phyloP scores from a whole-genome alignment of 1,284 basidiomycete genomes.

The Microbotryum saponariae region DNA sequence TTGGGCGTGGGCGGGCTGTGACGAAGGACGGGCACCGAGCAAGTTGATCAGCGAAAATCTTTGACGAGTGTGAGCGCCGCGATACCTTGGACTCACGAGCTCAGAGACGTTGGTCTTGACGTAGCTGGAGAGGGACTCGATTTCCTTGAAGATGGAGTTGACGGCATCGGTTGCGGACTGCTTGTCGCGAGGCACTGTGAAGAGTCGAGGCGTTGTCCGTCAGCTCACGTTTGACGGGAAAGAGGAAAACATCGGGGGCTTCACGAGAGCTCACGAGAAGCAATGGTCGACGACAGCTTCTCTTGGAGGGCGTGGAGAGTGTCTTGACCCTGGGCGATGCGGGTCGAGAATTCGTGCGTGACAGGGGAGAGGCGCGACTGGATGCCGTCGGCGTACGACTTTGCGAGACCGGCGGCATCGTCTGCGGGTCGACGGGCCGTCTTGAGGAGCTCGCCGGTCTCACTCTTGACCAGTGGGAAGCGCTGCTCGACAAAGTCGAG shows the following conservation, averaged over 20 bases:
- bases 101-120: slow-evolving; percentile 16
- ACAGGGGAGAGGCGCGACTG: slow-evolving; percentile 18
- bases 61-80: too few species aligned
- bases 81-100: slow-evolving; percentile 10
- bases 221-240: neutral
- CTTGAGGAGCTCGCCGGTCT: slow-evolving; percentile 17
- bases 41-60: neutral
- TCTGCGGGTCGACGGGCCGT: slow-evolving; percentile 23
- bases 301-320: slow-evolving; percentile 21
- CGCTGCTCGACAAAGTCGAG: slow-evolving; percentile 28
- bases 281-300: slow-evolving; percentile 15
- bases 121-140: slow-evolving; percentile 13
- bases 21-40: neutral
- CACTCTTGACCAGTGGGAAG: slow-evolving; percentile 28
- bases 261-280: slow-evolving; percentile 7
- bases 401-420: slow-evolving; percentile 12
- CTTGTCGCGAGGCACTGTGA: slow-evolving; percentile 22
- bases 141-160: slow-evolving; percentile 14
- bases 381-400: slow-evolving; percentile 15
- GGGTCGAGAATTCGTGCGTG: slow-evolving; percentile 14
- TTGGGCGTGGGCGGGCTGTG: slow-evolving; percentile 25
- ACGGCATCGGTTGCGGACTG: slow-evolving; percentile 16
- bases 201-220: neutral
- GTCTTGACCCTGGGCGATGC: slow-evolving; percentile 15
- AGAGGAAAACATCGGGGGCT: neutral